phyloP scores from a whole-genome alignment of 345 rosid species.

The Brassica juncea region DNA sequence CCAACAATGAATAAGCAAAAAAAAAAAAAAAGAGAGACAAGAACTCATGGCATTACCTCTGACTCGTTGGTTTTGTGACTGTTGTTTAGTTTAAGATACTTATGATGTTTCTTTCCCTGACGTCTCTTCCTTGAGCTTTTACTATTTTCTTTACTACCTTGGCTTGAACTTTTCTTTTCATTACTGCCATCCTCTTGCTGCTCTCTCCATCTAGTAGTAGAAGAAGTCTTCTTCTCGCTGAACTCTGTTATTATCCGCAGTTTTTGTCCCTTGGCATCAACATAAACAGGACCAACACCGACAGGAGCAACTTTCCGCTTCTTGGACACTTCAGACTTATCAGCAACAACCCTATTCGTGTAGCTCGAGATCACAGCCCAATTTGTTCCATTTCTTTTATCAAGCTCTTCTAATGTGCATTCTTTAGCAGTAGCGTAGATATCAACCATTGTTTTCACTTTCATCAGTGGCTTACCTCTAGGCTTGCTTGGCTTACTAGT shows the following conservation, averaged over 20 bases:
- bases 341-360: slow-evolving; percentile 45
- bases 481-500: slow-evolving; percentile 60
- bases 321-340: slow-evolving; percentile 45
- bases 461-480: slow-evolving; percentile 70
- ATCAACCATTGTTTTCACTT: slow-evolving; percentile 78
- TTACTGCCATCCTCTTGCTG: background rate
- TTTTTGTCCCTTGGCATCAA: slow-evolving; percentile 87
- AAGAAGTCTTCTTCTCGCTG: slow-evolving; percentile 25
- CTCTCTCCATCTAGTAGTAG: slow-evolving; percentile 21
- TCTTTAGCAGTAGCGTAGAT: slow-evolving; percentile 66
- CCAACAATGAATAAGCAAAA: background rate
- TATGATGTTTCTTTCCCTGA: slow-evolving; percentile 52
- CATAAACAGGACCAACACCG: slow-evolving; percentile 73
- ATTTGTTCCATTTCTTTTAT: slow-evolving; percentile 73
- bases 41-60: slow-evolving; percentile 50
- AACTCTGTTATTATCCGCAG: slow-evolving; percentile 75
- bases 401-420: slow-evolving; percentile 90
- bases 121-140: slow-evolving; percentile 49
- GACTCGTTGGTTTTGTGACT: slow-evolving; percentile 47
- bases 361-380: slow-evolving; percentile 42
- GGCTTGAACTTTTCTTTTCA: slow-evolving; percentile 42
- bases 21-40: background rate
- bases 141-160: slow-evolving; percentile 45
- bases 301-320: slow-evolving; percentile 53
- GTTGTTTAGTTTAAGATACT: slow-evolving; percentile 59